phyloP scores from a whole-genome alignment of 768 basidiomycete genomes.

The Cyathus striatus region DNA sequence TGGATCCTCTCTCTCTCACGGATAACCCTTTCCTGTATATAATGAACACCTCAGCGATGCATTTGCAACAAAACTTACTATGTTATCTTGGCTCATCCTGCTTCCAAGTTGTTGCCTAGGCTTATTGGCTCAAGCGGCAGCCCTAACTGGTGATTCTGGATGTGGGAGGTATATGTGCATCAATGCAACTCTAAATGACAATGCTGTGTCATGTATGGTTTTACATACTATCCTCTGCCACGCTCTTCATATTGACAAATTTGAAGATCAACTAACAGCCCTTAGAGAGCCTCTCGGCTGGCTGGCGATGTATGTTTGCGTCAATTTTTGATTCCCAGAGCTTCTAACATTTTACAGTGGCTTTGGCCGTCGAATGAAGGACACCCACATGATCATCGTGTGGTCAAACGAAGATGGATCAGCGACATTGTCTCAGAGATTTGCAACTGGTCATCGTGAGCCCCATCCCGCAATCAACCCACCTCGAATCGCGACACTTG shows the following conservation, averaged over 20 bases:
- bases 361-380: constrained; percentile 45
- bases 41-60: no score
- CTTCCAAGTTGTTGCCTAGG: no score
- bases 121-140: no score
- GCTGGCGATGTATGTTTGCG: constrained; percentile 42
- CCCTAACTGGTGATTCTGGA: constrained; percentile 37
- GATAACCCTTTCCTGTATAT: no score
- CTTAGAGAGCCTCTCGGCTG: constrained; percentile 39
- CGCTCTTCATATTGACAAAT: not conserved
- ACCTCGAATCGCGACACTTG: constrained; percentile 36
- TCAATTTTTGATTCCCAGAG: not conserved
- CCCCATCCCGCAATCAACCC: constrained; percentile 41
- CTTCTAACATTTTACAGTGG: constrained; percentile 27
- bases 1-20: not conserved
- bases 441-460: constrained; percentile 38
- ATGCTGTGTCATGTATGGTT: constrained; percentile 41
- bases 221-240: not conserved
- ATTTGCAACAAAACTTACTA: no score
- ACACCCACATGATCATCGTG: constrained; percentile 53
- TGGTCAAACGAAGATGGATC: constrained; percentile 45
- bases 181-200: constrained; percentile 37
- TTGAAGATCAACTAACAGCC: constrained; percentile 39
- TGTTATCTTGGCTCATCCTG: no score
- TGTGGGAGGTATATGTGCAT: constrained; percentile 43
- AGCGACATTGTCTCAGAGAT: constrained; percentile 55